phyloP scores from a whole-genome alignment of 495 filamentous ascomycete genomes.

The Cudoniella acicularis region DNA sequence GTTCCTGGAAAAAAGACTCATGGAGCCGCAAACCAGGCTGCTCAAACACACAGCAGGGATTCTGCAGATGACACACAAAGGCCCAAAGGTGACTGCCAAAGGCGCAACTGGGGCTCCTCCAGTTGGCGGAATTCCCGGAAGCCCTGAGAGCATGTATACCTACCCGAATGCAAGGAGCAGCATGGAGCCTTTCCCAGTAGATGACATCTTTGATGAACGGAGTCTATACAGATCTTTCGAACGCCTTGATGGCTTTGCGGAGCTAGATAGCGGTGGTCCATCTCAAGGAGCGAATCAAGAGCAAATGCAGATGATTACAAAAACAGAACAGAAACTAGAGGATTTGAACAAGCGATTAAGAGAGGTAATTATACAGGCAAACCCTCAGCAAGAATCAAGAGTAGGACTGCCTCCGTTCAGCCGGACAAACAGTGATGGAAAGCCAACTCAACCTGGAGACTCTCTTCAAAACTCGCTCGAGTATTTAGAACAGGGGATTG shows the following conservation, averaged over 20 bases:
- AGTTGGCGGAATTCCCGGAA: conserved; percentile 51
- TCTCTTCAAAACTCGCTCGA: conserved; percentile 37
- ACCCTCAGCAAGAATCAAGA: conserved; percentile 39
- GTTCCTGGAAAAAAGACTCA: conserved; percentile 65
- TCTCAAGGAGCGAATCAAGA: conserved; percentile 25
- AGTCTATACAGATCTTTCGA: conserved; percentile 74
- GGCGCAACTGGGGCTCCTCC: conserved; percentile 21
- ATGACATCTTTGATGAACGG: conserved; percentile 69
- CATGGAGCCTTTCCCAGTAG: conserved; percentile 32
- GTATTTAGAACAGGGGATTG: conserved; percentile 47
- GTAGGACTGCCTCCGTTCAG: conserved; percentile 33
- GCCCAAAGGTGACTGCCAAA: conserved; percentile 36
- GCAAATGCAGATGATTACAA: conserved; percentile 43
- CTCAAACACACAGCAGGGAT: conserved; percentile 92
- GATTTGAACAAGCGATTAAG: conserved; percentile 66
- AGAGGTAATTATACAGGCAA: conserved; percentile 61
- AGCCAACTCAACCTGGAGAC: conserved; percentile 35
- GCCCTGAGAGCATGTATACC: conserved; percentile 63
- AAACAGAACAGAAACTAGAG: conserved; percentile 66
- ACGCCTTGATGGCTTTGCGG: conserved; percentile 33
- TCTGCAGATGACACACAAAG: conserved; percentile 80
- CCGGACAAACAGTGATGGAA: conserved; percentile 20
- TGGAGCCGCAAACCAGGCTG: conserved; percentile 66
- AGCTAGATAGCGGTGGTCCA: neutral
- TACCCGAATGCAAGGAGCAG: conserved; percentile 52